Evolutionary conservation across 2,329 filamentous ascomycete species (phyloP), one percentile per base, ranked within the genome.

Genomic region (Magnaporthiopsis rhizophila): DNA sequence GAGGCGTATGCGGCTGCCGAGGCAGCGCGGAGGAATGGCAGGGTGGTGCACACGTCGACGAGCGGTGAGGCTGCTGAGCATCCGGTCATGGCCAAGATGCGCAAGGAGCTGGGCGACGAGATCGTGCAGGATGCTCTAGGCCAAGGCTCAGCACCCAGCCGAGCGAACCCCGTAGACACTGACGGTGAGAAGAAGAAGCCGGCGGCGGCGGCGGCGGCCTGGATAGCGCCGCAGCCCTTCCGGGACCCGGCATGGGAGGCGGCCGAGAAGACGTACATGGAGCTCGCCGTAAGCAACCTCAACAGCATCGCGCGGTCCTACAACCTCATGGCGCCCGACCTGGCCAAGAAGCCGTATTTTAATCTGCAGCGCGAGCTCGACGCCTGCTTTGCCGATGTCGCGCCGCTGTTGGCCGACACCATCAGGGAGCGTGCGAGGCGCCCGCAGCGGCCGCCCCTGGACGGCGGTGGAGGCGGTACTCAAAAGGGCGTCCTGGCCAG

Each of bases 341-440:
- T 97, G 1, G 93, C 94, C 2, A 96, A 95, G 77, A 97, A 97
- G 75, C 91, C 94, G 0, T 98, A 98, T 75, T 92, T 92, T 72
- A 88, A 83, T 2, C 84, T 98, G 9, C 86, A 92, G 59, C 86
- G 94, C 61, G 95, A 99, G 76, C 81, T 98, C 21, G 83, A 82
- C 36, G 81, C 85, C 3, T 97, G 93, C 73, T 98, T 88, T 72
- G 89, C 92, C 0, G 93, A 97, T 66, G 88, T 96, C 1, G 94
- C 94, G 8, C 92, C 92, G 0, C 79, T 83, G 60, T 75, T 98
- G 4, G 85, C 92, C 0, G 80, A 83, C 2, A 87, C 88, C 67
- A 95, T 98, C 66, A 82, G 83, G 65, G 83, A 90, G 34, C 81
- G 92, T 26, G 90, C 91, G 3, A 73, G 77, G 0, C 72, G 75